These are phyloP conservation scores for Camellia oleifera DNA, from an alignment of 179 eudicot species.

Conservation along the genomic window DNA sequence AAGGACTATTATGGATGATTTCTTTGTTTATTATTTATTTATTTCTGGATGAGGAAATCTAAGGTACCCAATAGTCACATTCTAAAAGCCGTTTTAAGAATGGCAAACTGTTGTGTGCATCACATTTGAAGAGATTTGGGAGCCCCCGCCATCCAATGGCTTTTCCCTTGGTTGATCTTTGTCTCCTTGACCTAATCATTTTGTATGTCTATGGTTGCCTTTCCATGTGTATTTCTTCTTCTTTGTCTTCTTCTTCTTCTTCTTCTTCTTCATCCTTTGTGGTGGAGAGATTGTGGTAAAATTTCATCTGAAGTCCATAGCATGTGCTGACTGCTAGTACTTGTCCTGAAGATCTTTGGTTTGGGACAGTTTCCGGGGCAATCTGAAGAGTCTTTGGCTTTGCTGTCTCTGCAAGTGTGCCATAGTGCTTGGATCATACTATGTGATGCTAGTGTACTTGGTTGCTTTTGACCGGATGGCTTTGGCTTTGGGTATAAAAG, in stretches of 20 bases:
- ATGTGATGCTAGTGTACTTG: slow-evolving; percentile 1
- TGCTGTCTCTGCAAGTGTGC: neutral
- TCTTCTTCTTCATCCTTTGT: too few relatives aligned
- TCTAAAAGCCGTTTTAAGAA: neutral
- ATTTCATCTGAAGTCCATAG: neutral
- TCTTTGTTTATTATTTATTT: neutral
- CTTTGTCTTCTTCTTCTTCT: neutral
- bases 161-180: neutral
- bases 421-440: neutral
- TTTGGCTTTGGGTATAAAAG: neutral
- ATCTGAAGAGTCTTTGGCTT: neutral
- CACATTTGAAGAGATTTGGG: neutral
- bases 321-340: too few relatives aligned
- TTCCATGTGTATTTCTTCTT: neutral
- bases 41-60: neutral
- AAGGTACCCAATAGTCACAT: slow-evolving; percentile 5
- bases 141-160: neutral
- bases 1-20: slow-evolving; percentile 24
- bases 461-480: slow-evolving; percentile 9
- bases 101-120: neutral
- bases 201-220: neutral
- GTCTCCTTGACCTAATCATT: neutral
- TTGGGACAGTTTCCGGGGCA: neutral
- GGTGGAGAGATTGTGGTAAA: neutral
- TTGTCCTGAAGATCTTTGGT: neutral